phyloP scores from a whole-genome alignment of 1,284 basidiomycete genomes.

The Trametes hirsuta region DNA sequence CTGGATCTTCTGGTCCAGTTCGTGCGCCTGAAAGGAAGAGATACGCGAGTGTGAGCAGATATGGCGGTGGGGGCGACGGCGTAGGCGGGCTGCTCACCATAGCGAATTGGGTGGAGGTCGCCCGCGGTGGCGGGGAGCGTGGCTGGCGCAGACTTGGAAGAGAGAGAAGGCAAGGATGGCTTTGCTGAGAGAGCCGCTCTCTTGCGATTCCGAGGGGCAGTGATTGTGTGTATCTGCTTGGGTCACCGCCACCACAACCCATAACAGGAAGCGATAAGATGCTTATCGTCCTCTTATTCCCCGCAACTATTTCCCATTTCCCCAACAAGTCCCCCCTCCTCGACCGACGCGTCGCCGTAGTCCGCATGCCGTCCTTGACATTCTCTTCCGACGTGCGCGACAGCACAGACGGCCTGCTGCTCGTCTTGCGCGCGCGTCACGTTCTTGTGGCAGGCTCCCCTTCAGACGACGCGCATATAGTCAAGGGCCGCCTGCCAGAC shows the following conservation, averaged over 20 bases:
- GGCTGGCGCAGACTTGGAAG: constrained; percentile 12
- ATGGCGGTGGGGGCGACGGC: constrained; percentile 11
- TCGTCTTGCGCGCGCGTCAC: constrained; percentile 42
- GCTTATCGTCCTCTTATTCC: constrained; percentile 16
- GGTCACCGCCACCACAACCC: constrained; percentile 24
- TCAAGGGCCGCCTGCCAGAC: constrained; percentile 47
- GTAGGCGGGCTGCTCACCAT: constrained; percentile 27
- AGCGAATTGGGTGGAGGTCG: constrained; percentile 25
- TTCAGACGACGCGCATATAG: constrained; percentile 34
- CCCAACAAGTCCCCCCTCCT: not conserved
- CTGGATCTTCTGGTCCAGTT: constrained; percentile 90
- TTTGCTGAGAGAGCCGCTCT: constrained; percentile 12
- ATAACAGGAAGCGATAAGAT: constrained; percentile 19
- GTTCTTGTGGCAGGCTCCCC: constrained; percentile 42
- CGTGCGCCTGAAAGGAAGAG: constrained; percentile 42
- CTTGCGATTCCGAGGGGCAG: constrained; percentile 24
- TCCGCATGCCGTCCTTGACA: constrained; percentile 43
- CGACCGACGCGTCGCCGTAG: constrained; percentile 1
- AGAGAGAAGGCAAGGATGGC: constrained; percentile 10
- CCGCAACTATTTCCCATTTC: not conserved
- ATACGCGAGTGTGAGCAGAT: constrained; percentile 7
- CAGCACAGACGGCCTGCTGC: constrained; percentile 33
- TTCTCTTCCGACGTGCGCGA: constrained; percentile 38
- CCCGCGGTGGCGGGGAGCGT: constrained; percentile 26
- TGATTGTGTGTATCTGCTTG: constrained; percentile 36